Percentiles rank a stretch among this genome's conserved stretches.
phyloP scores from a whole-genome alignment of 2,329 filamentous ascomycete species.

The Knufia petricola region DNA sequence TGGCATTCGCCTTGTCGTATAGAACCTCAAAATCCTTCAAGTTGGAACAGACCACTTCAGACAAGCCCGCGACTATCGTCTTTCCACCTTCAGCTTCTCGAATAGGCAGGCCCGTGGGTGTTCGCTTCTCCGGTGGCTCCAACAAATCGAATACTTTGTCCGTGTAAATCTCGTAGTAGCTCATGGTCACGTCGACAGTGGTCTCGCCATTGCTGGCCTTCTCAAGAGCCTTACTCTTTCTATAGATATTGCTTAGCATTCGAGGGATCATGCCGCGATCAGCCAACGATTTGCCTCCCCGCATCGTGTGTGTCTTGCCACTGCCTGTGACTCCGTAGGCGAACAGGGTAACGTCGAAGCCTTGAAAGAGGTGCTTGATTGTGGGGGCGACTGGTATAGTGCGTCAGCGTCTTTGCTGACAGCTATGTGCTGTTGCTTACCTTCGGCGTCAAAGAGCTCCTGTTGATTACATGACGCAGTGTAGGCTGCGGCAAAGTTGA shows the following conservation, averaged over 20 bases:
- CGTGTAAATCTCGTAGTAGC: slow-evolving; percentile 96
- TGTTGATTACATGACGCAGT: slow-evolving; percentile 70
- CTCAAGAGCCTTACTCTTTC: slow-evolving; percentile 71
- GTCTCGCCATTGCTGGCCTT: slow-evolving; percentile 67
- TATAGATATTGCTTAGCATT: slow-evolving; percentile 74
- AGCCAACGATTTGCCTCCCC: slow-evolving; percentile 74
- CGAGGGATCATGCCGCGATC: slow-evolving; percentile 83
- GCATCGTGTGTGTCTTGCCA: slow-evolving; percentile 94
- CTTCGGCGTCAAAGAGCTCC: slow-evolving; percentile 79
- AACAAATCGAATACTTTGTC: slow-evolving; percentile 91
- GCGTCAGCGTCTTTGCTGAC: not conserved
- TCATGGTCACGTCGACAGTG: slow-evolving; percentile 63
- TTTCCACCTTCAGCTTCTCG: slow-evolving; percentile 71
- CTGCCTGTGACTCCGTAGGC: slow-evolving; percentile 90
- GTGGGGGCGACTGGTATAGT: slow-evolving; percentile 65
- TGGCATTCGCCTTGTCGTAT: slow-evolving; percentile 86
- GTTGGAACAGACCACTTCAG: slow-evolving; percentile 70
- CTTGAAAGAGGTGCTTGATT: slow-evolving; percentile 83
- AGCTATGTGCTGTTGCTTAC: slow-evolving; percentile 38
- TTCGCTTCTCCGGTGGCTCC: slow-evolving; percentile 78
- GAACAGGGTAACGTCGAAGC: slow-evolving; percentile 79
- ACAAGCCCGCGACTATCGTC: slow-evolving; percentile 76
- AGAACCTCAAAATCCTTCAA: slow-evolving; percentile 82
- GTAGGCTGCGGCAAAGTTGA: slow-evolving; percentile 91
- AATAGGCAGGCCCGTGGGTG: slow-evolving; percentile 66